Conservation (phyloP, 768 basidiomycete genomes). For the Chiua virens region DNA sequence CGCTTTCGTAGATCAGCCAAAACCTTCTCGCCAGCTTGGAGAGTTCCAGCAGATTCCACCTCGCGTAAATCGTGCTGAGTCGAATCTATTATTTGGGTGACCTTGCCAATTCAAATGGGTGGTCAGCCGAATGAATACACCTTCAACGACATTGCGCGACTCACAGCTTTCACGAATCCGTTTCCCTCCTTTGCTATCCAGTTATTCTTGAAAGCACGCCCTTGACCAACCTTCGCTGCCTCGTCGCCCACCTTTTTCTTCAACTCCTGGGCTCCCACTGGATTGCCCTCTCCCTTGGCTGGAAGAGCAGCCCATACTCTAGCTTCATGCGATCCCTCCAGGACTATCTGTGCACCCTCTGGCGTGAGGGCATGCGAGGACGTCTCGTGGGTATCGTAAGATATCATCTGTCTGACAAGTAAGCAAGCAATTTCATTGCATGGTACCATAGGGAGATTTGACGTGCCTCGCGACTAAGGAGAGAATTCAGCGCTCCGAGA, state of each 20-base stretch:
- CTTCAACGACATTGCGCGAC: slow-evolving; percentile 28
- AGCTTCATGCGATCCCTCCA: slow-evolving; percentile 90
- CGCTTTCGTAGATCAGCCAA: slow-evolving; percentile 89
- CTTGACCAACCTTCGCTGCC: slow-evolving; percentile 90
- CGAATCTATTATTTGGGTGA: slow-evolving; percentile 61
- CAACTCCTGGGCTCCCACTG: slow-evolving; percentile 65
- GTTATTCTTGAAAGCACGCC: slow-evolving; percentile 93
- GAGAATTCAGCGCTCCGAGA: slow-evolving; percentile 89
- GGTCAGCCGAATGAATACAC: background rate
- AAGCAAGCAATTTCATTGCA: slow-evolving; percentile 7
- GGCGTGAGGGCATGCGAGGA: slow-evolving; percentile 71
- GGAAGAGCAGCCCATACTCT: slow-evolving; percentile 89
- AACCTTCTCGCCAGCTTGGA: slow-evolving; percentile 74
- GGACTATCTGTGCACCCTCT: slow-evolving; percentile 80
- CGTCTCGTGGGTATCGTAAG: slow-evolving; percentile 75
- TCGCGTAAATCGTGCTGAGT: slow-evolving; percentile 76
- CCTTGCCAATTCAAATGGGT: slow-evolving; percentile 40
- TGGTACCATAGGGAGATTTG: slow-evolving; percentile 2
- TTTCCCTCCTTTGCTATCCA: slow-evolving; percentile 94
- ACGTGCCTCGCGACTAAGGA: slow-evolving; percentile 80
- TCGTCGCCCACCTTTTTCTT: slow-evolving; percentile 83
- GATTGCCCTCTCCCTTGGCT: slow-evolving; percentile 62
- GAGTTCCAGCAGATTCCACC: slow-evolving; percentile 69
- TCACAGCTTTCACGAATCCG: slow-evolving; percentile 81
- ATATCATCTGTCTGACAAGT: slow-evolving; percentile 65